Conservation (phyloP, 2,329 filamentous ascomycete genomes). For the Colletotrichum shisoi region DNA sequence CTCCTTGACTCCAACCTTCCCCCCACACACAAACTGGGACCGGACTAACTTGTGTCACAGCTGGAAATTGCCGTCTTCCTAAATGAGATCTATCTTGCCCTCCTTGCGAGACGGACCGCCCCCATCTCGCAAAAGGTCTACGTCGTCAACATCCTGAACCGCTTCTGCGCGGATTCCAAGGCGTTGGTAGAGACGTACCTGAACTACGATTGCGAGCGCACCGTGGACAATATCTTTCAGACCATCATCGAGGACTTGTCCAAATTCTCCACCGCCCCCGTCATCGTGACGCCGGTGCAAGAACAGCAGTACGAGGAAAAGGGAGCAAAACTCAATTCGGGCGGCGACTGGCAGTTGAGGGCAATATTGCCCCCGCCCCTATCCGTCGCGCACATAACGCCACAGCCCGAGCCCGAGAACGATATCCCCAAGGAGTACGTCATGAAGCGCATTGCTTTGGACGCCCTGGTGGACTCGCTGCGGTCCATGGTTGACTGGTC, state of each 20-base stretch:
- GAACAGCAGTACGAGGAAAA: constrained; percentile 89
- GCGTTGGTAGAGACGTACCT: constrained; percentile 94
- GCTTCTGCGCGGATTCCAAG: constrained; percentile 83
- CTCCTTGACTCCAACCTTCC: too few relatives aligned
- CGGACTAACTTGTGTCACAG: constrained; percentile 54
- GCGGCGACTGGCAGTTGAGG: constrained; percentile 83
- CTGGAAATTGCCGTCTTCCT: constrained; percentile 98
- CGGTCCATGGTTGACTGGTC: constrained; percentile 95
- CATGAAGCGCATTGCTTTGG: constrained; percentile 87
- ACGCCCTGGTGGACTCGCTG: constrained; percentile 86
- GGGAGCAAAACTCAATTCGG: constrained; percentile 66
- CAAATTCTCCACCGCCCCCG: constrained; percentile 80
- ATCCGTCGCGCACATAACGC: constrained; percentile 77
- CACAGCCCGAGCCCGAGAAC: constrained; percentile 66
- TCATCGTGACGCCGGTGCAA: constrained; percentile 76
- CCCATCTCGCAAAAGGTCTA: constrained; percentile 91
- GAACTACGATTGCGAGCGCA: constrained; percentile 97
- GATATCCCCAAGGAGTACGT: constrained; percentile 88
- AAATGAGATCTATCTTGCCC: constrained; percentile 94
- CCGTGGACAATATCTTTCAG: constrained; percentile 97
- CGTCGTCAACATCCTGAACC: constrained; percentile 84
- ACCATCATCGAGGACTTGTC: constrained; percentile 92
- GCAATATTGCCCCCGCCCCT: constrained; percentile 87
- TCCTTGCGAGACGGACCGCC: constrained; percentile 85
- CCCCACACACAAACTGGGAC: neutral